Evolutionary conservation across 768 basidiomycete species (phyloP).

Genomic region (Leccinellum luteum): DNA sequence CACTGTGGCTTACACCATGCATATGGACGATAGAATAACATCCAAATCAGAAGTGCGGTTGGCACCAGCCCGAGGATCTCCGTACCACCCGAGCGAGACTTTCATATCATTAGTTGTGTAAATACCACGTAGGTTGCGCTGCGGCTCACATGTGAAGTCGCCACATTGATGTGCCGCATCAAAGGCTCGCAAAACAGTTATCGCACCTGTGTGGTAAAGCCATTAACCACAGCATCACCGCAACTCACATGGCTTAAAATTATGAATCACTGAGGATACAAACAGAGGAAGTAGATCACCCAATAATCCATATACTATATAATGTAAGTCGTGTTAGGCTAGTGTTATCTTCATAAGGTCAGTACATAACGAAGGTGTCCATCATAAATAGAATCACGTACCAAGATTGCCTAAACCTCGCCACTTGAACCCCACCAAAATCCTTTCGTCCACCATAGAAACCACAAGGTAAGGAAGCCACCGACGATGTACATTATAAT

Average conservation of each 20-base stretch:
- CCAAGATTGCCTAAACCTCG: slow-evolving; percentile 12
- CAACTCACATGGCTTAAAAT: not conserved
- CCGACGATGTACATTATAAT: slow-evolving; percentile 60
- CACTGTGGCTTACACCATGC: not conserved
- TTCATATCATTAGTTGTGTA: not conserved
- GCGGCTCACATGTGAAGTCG: not conserved
- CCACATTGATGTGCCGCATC: not conserved
- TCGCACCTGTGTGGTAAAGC: not conserved
- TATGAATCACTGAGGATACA: not conserved
- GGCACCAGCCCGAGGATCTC: not conserved
- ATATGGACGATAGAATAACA: not conserved
- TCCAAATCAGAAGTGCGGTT: not conserved
- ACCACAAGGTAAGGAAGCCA: slow-evolving; percentile 55
- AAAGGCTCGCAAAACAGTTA: not conserved
- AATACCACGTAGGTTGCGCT: not conserved
- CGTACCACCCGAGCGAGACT: too few species aligned
- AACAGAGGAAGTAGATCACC: not conserved
- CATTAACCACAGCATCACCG: not conserved
- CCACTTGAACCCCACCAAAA: slow-evolving; percentile 42
- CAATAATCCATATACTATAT: slow-evolving; percentile 8
- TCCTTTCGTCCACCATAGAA: slow-evolving; percentile 48
- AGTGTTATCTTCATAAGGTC: not conserved
- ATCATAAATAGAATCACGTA: slow-evolving; percentile 10
- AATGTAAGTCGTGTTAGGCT: not conserved
- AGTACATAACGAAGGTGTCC: not conserved